phyloP scores from a whole-genome alignment of 2,329 filamentous ascomycete genomes.

The Exophiala xenobiotica region DNA sequence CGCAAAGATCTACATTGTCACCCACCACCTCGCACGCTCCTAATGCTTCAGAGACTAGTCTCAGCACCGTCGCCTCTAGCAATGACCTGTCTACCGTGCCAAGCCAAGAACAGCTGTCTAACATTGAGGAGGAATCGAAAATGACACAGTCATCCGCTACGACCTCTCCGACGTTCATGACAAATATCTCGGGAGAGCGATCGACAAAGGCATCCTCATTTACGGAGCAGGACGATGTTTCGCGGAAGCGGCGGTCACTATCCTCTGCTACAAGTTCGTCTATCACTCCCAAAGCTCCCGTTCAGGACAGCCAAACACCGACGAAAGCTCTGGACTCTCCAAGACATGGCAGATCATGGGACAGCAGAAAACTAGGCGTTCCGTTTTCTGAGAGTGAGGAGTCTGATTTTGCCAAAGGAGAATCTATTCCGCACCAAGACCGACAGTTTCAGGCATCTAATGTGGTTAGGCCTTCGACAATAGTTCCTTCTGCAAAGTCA shows the following conservation, averaged over 20 bases:
- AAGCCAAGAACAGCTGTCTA: slow-evolving; percentile 22
- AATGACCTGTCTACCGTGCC: slow-evolving; percentile 13
- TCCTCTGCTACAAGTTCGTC: slow-evolving; percentile 30
- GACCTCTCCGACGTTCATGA: slow-evolving; percentile 32
- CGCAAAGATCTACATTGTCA: slow-evolving; percentile 29
- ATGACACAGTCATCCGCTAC: slow-evolving; percentile 34
- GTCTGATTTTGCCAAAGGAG: not conserved
- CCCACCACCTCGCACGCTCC: slow-evolving; percentile 9
- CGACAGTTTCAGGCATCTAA: not conserved
- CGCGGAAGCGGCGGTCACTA: slow-evolving; percentile 23
- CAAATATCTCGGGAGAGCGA: slow-evolving; percentile 30
- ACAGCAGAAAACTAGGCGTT: too few species aligned
- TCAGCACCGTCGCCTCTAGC: slow-evolving; percentile 9
- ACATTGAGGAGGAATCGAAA: slow-evolving; percentile 25
- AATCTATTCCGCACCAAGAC: not conserved
- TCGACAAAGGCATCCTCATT: slow-evolving; percentile 39
- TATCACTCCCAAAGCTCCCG: slow-evolving; percentile 22
- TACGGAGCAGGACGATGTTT: slow-evolving; percentile 29
- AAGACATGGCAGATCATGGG: too few species aligned
- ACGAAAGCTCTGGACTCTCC: too few species aligned
- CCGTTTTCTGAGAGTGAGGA: not conserved
- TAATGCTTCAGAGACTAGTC: slow-evolving; percentile 14
- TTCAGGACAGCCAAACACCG: slow-evolving; percentile 19
- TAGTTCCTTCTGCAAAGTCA: not conserved
- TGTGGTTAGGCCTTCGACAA: not conserved